These are phyloP conservation scores for Gastrolobium bilobum DNA, from an alignment of 306 rosid species.

Conservation along the genomic window DNA sequence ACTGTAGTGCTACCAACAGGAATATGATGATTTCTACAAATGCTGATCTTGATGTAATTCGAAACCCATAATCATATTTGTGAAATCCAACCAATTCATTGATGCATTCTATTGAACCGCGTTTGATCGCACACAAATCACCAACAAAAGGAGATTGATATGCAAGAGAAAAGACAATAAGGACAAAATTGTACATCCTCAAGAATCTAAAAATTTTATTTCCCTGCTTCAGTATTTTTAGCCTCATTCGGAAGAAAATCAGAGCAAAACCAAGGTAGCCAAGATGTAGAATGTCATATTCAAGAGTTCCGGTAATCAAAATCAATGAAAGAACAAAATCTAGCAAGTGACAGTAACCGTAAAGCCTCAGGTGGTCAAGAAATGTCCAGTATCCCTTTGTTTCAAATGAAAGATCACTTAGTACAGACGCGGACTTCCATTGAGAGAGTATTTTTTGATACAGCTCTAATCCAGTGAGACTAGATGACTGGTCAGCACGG, in stretches of 20 bases:
- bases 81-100: conserved; percentile 81
- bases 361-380: conserved; percentile 89
- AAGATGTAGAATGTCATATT: conserved; percentile 91
- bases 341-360: conserved; percentile 85
- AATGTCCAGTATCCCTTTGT: conserved; percentile 96
- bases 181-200: conserved; percentile 83
- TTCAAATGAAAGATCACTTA: conserved; percentile 91
- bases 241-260: conserved; percentile 83
- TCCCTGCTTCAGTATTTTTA: conserved; percentile 84
- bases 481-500: conserved; percentile 77
- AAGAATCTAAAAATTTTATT: conserved; percentile 78
- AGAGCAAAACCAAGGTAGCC: conserved; percentile 97
- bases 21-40: conserved; percentile 91
- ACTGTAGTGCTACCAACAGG: conserved; percentile 85
- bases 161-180: conserved; percentile 88
- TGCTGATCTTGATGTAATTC: conserved; percentile 89
- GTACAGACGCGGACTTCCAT: conserved; percentile 74
- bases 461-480: conserved; percentile 65
- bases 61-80: conserved; percentile 91
- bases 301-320: conserved; percentile 93
- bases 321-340: conserved; percentile 88
- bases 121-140: conserved; percentile 61
- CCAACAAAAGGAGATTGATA: conserved; percentile 95
- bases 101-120: conserved; percentile 68
- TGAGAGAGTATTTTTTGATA: conserved; percentile 76